phyloP scores from a whole-genome alignment of 768 basidiomycete species.

The Pholiota molesta region DNA sequence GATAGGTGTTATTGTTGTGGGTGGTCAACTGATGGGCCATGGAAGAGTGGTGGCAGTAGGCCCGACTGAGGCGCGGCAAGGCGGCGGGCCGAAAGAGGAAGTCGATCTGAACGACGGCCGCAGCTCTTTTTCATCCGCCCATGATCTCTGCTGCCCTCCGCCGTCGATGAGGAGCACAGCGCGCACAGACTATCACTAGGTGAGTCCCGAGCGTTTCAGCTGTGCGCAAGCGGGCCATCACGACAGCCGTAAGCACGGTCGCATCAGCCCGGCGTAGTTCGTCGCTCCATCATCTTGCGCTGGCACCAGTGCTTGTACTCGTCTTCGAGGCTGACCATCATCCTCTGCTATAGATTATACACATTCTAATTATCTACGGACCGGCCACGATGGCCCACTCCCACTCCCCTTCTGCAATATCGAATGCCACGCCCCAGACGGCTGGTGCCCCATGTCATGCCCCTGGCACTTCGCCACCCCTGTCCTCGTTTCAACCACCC shows the following conservation, averaged over 20 bases:
- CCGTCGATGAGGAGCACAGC: slow-evolving; percentile 4
- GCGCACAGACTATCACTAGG: slow-evolving; percentile 7
- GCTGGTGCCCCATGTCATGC: neutral
- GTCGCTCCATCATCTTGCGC: slow-evolving; percentile 6
- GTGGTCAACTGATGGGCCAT: neutral
- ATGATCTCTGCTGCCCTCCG: slow-evolving; percentile 7
- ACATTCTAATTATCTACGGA: slow-evolving; percentile 1
- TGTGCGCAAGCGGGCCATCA: neutral
- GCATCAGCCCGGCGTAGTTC: neutral
- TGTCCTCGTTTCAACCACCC: slow-evolving; percentile 5
- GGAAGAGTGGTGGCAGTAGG: neutral
- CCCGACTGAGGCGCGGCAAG: neutral
- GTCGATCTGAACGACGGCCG: neutral
- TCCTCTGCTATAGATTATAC: neutral
- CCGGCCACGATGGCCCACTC: neutral
- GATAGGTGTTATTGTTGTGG: neutral
- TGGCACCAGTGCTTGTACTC: neutral
- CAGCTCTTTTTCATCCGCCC: neutral
- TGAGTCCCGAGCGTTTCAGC: neutral
- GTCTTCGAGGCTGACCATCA: slow-evolving; percentile 1
- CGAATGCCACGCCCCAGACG: slow-evolving; percentile 2
- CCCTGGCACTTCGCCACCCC: neutral
- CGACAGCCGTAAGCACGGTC: neutral
- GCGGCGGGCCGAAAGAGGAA: slow-evolving; percentile 9
- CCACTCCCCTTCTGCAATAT: neutral